Conservation (phyloP, 2,329 filamentous ascomycete genomes). For the Neofusicoccum umdonicola region DNA sequence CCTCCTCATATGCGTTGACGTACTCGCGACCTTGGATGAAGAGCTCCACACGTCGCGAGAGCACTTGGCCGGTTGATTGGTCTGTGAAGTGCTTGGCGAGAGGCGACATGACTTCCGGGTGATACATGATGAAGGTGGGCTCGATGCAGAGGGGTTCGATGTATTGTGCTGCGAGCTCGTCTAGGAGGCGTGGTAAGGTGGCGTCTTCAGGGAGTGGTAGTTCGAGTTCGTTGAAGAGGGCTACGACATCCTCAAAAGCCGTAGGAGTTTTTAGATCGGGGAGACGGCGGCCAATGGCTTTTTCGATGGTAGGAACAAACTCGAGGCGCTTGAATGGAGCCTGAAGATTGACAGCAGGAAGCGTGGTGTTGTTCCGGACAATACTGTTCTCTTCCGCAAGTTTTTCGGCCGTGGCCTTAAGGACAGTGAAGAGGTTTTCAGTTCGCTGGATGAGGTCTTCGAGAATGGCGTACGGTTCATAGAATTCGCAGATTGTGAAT, state of each 20-base stretch:
- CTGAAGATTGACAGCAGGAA: conserved; percentile 45
- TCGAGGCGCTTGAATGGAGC: conserved; percentile 63
- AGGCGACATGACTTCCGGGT: conserved; percentile 87
- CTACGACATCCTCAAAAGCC: conserved; percentile 59
- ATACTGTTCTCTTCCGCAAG: conserved; percentile 47
- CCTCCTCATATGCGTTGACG: conserved; percentile 97
- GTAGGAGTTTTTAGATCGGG: conserved; percentile 52
- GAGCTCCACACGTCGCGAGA: conserved; percentile 80
- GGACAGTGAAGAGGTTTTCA: conserved; percentile 61
- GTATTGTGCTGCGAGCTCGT: conserved; percentile 72
- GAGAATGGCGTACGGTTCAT: conserved; percentile 78
- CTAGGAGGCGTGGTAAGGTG: conserved; percentile 70
- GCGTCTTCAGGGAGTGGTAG: conserved; percentile 52
- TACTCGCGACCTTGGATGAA: conserved; percentile 79
- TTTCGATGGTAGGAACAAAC: conserved; percentile 78
- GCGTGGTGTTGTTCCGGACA: conserved; percentile 31
- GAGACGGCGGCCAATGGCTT: conserved; percentile 61
- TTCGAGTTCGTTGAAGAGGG: conserved; percentile 52
- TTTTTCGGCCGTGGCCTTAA: conserved; percentile 37
- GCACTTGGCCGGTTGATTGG: conserved; percentile 62
- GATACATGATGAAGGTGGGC: conserved; percentile 84
- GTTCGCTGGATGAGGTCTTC: conserved; percentile 73
- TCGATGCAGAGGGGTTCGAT: conserved; percentile 72
- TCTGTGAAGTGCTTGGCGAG: conserved; percentile 83
- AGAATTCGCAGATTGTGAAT: conserved; percentile 97